These are phyloP conservation scores for Xanthoparmelia taractica DNA, from an alignment of 495 filamentous ascomycete species.

Conservation along the genomic window DNA sequence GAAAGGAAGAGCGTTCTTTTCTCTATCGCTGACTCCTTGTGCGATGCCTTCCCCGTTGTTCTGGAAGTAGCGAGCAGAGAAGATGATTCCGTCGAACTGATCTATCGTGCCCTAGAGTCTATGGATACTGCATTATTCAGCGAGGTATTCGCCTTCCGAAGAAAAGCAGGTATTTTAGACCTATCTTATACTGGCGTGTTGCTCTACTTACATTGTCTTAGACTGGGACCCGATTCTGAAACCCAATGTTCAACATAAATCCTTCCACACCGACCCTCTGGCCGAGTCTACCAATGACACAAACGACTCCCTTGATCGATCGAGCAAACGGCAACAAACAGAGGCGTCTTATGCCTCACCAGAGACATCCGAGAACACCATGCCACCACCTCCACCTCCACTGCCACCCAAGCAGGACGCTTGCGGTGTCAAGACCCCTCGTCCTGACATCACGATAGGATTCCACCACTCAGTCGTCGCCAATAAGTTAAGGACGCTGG, in stretches of 20 bases:
- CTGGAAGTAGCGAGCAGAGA: conserved; percentile 11
- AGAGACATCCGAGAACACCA: conserved; percentile 15
- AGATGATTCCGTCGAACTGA: conserved; percentile 14
- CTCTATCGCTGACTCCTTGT: neutral
- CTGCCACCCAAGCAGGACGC: neutral
- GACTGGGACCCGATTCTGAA: conserved; percentile 22
- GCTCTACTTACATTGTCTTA: conserved; percentile 8
- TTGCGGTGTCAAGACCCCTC: conserved; percentile 23
- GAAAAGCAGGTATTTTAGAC: conserved; percentile 18
- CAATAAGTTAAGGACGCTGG: conserved; percentile 13
- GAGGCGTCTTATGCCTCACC: conserved; percentile 4
- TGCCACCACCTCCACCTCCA: conserved; percentile 16
- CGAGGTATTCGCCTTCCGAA: conserved; percentile 10
- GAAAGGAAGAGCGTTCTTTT: neutral
- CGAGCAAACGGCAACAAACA: neutral
- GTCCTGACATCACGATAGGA: conserved; percentile 22
- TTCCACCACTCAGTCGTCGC: conserved; percentile 14
- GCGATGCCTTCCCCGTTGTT: conserved; percentile 1
- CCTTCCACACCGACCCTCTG: neutral
- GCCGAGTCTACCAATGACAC: no score
- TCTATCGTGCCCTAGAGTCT: conserved; percentile 5
- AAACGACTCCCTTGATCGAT: no score
- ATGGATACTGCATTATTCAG: conserved; percentile 17
- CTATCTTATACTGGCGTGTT: no score
- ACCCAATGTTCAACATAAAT: conserved; percentile 5